Evolutionary conservation across 1,284 basidiomycete species (phyloP), one percentile per base, ranked within the genome.

Genomic region (Coniferiporia sulphurascens): DNA sequence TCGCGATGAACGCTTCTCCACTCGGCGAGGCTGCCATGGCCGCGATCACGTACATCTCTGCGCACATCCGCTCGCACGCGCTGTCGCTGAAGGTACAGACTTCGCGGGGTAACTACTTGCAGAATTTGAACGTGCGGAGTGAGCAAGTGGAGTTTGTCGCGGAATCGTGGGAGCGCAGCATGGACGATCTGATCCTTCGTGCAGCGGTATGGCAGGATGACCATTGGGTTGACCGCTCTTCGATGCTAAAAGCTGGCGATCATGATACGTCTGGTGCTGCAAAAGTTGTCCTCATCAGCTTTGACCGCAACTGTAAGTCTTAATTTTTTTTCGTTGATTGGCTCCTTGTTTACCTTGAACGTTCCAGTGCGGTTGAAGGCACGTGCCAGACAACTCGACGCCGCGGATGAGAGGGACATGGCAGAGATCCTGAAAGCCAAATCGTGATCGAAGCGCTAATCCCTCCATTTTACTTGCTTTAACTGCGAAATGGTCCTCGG

Each of bases 151-250:
- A 93, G 63, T 93, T 95, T 66, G 71, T 78, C 19, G 74, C 76
- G 55, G 74, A 73, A 36, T 77, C 79, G 0, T 78, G 78, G 72
- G 90, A 91, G 52, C 79, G 89, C 36, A 93, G 83, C 62, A 94
- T 98, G 87, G 96, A 99, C 71, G 95, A 98, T 69, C 80, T 97
- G 55, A 98, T 98, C 63, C 80, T 99, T 46, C 87, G 91, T 66
- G 90, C 94, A 19, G 92, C 93, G 9, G 79, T 89, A 51, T 98
- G 94, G 91, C 96, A 98, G 70, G 83, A 88, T 55, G 88, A 93
- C 51, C 93, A 98, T 69, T 98, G 95, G 85, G 78, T 87, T 21
- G 92, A 97, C 73, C 85, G 95, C 12, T 86, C 91, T 0, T 76
- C 76, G 17, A 75, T 93, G 69, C 78, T 96, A 55, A 82, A 83